Base-by-base conservation (phyloP, 345 rosid species). In the Populus ilicifolia region DNA sequence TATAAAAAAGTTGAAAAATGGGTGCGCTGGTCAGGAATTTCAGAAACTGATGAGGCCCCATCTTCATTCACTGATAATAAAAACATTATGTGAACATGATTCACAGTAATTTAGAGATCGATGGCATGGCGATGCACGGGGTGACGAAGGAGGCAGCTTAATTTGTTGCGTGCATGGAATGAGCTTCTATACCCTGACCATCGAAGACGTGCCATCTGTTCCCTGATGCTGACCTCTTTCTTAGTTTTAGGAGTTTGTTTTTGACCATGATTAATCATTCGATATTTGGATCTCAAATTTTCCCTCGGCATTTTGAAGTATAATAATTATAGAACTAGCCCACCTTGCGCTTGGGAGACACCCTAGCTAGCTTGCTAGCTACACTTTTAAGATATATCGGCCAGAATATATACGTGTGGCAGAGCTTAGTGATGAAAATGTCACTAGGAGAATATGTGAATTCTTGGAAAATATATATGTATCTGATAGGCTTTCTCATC, bases 131-230 rank as follows among this genome's bases (percentile, higher is more conserved):
- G 81, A 84, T 83, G 87, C 85, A 80, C 44, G 48, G 65, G 50
- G 73, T 79, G 89, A 85, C 86, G 86, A 76, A 77, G 75, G 14
- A 56, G 73, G 39, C 5, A 1, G 63, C 5, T 2, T 41, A 2
- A 41, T 41, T n/a, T 52, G 82, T 88, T 86, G 88, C 91, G 87
- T 87, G 91, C 88, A 85, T 84, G 91, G 84, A 54, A 74, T 73
- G 82, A 29, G 69, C 67, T 62, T 77, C 78, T 35, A 33, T 30
- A 0, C 77, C 77, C 44, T 52, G 65, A 82, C 81, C 89, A 80
- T 6, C 77, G 46, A 35, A 16, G 80, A 68, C 79, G 54, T 73
- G 82, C 81, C 90, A 83, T 62, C 84, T 83, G 88, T 80, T 70
- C 59, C 33, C 5, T 39, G 74, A 78, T 61, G 83, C 73, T 69